Base-by-base conservation (phyloP, 2,329 filamentous ascomycete species). In the Bipolaris bicolor region DNA sequence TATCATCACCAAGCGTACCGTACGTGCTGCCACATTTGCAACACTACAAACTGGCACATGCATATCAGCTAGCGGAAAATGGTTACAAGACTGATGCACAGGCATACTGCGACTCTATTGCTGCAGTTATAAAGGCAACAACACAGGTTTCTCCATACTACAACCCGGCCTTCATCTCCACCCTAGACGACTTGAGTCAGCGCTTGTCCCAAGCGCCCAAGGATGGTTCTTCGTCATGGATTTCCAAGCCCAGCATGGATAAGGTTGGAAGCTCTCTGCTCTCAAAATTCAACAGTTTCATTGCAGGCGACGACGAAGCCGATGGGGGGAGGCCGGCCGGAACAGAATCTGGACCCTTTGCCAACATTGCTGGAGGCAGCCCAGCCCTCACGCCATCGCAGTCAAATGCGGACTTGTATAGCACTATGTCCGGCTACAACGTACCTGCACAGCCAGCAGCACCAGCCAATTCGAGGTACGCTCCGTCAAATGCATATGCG, bases 241-340 rank as follows among this genome's bases (percentile, higher is more conserved):
- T 99, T 50, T 90, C 92, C 1, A 97, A 95, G 76, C 92, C 94
- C 6, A 97, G 88, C 75, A 96, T 98, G 85, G 93, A 96, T 76
- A 97, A 96, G 77, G 92, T 98, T 0, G 95, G 93, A 2, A 92
- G 90, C 60, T 92, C 90, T 33, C 87, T 98, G 73, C 93, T 92
- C 85, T 92, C 88, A 63, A 92, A 90, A 57, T 97, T 99, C 78
- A 98, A 93, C 78, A 97, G 92, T 70, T 99, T 99, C 71, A 92
- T 99, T 59, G 88, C 90, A 49, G 96, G 95, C 13, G 94, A 97
- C 58, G 94, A 98, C 52, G 86, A 86, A 50, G 90, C 92, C 49
- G 82, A 82, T 33, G 82, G 82, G 9, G 86, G 84, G 0, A 83
- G 81, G 7, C 81, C 85, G 11, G 81, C 80, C 5, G 86, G 85